Percentiles rank a stretch among this genome's conserved stretches.
phyloP scores from a whole-genome alignment of 2,329 filamentous ascomycete species.

The Ophiobolus disseminans region DNA sequence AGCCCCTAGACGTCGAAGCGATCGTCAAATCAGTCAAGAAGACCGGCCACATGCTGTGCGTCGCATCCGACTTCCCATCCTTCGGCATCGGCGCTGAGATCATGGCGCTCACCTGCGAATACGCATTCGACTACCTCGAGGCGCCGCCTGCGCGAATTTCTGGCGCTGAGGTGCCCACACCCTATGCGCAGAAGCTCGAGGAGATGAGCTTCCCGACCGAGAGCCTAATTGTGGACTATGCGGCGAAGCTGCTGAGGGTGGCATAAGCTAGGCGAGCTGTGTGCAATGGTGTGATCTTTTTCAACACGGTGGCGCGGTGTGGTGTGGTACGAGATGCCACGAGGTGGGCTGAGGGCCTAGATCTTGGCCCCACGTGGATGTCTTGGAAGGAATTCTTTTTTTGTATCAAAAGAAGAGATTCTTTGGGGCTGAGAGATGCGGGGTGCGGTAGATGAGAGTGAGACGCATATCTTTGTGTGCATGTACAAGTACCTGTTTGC shows the following conservation, averaged over 20 bases:
- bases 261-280: constrained; percentile 51
- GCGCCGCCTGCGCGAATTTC: constrained; percentile 93
- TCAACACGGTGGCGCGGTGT: background rate
- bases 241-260: constrained; percentile 84
- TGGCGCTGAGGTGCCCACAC: constrained; percentile 95
- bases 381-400: background rate
- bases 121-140: constrained; percentile 96
- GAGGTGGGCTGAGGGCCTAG: background rate
- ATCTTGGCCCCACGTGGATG: background rate
- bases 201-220: constrained; percentile 95
- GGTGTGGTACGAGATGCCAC: background rate
- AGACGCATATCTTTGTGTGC: constrained; percentile 23
- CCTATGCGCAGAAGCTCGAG: constrained; percentile 91
- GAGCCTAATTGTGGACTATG: constrained; percentile 83
- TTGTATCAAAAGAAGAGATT: constrained; percentile 36
- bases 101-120: constrained; percentile 93
- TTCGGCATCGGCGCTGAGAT: constrained; percentile 94
- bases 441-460: too few species aligned
- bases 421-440: too few species aligned
- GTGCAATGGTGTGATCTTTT: background rate
- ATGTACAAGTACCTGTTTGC: constrained; percentile 30
- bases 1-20: constrained; percentile 92
- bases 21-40: constrained; percentile 99
- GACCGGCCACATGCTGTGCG: constrained; percentile 87
- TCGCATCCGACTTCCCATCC: constrained; percentile 95